Evolutionary conservation across 805 yeast species (phyloP).

Genomic region (Schwanniomyces polymorphus): DNA sequence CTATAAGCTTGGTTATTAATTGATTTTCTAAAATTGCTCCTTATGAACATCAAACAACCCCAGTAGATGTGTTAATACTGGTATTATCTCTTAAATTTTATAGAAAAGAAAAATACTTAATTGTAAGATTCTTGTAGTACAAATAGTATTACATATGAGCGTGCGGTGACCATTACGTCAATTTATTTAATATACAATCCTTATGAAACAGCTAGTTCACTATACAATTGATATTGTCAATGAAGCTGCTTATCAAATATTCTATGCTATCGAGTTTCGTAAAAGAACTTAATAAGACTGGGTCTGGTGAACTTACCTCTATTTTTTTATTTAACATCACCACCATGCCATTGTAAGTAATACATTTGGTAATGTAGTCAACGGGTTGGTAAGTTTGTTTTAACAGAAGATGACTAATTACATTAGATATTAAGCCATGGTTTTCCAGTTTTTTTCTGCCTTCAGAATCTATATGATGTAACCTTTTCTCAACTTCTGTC

Average conservation of each 20-base stretch:
- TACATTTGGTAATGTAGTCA: slow-evolving; percentile 60
- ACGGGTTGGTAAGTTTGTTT: slow-evolving; percentile 35
- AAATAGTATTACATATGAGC: not conserved
- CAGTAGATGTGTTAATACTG: not conserved
- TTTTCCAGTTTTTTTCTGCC: slow-evolving; percentile 3
- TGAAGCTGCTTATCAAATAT: slow-evolving; percentile 39
- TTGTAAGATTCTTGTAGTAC: not conserved
- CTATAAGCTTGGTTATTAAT: not conserved
- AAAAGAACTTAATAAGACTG: slow-evolving; percentile 59
- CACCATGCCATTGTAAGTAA: slow-evolving; percentile 58
- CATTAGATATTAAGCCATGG: slow-evolving; percentile 15
- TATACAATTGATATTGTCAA: slow-evolving; percentile 13
- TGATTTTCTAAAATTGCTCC: not conserved
- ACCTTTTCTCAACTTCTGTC: slow-evolving; percentile 19
- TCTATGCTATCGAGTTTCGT: slow-evolving; percentile 66
- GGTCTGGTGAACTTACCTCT: slow-evolving; percentile 67
- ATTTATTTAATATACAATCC: not conserved
- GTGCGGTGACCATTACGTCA: not conserved
- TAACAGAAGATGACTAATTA: slow-evolving; percentile 26
- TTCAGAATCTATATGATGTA: slow-evolving; percentile 10
- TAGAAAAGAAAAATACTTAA: not conserved
- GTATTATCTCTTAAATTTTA: not conserved
- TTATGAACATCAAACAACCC: slow-evolving; percentile 5
- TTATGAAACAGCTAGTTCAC: not conserved
- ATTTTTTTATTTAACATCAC: slow-evolving; percentile 62